Evolutionary conservation across 305 asterid genomes (phyloP).

Genomic region (Fraxinus platypoda): DNA sequence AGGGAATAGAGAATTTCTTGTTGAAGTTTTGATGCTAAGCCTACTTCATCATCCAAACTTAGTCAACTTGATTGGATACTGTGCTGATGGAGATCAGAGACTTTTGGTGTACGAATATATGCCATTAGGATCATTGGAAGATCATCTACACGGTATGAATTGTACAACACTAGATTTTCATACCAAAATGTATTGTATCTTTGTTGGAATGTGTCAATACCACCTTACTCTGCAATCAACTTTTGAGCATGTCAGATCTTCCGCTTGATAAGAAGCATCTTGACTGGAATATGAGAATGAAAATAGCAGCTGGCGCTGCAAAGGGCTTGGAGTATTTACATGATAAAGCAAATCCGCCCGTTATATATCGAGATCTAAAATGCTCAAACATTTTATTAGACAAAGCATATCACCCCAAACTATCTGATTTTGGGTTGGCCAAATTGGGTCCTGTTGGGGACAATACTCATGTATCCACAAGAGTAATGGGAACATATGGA

Average conservation of each 20-base stretch:
- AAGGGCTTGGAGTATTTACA: constrained; percentile 84
- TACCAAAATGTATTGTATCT: background rate
- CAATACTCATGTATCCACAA: constrained; percentile 71
- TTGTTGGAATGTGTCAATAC: background rate
- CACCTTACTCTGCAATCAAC: background rate
- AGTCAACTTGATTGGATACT: constrained; percentile 78
- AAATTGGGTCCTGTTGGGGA: constrained; percentile 83
- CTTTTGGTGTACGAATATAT: constrained; percentile 80
- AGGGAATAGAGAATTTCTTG: constrained; percentile 84
- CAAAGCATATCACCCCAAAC: constrained; percentile 61
- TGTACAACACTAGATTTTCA: background rate
- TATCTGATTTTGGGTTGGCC: constrained; percentile 78
- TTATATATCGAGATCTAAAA: constrained; percentile 71
- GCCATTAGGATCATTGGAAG: constrained; percentile 83
- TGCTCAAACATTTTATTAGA: constrained; percentile 70
- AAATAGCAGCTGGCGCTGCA: constrained; percentile 75
- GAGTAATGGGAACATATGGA: constrained; percentile 87
- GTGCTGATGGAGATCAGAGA: constrained; percentile 94
- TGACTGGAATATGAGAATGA: constrained; percentile 81
- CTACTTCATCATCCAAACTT: constrained; percentile 77
- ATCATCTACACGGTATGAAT: constrained; percentile 67
- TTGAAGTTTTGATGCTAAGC: constrained; percentile 78
- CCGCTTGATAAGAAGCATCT: constrained; percentile 67
- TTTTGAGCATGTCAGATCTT: constrained; percentile 46
- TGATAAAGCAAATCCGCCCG: constrained; percentile 80